Evolutionary conservation across 257 asterid species (phyloP).

Genomic region (Lycium barbarum): DNA sequence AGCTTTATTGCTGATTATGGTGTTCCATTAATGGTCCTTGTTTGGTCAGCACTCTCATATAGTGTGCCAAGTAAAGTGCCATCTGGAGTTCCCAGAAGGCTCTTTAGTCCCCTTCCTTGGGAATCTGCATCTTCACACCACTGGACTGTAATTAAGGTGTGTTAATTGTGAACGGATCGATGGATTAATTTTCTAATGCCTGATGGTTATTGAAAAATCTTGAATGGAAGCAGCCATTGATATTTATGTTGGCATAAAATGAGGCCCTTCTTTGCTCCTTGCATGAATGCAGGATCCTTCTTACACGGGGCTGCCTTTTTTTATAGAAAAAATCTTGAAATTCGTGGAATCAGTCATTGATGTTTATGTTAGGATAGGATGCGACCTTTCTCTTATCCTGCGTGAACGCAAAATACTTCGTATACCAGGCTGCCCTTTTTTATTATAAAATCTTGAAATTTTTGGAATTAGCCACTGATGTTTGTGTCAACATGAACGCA

Average conservation of each 20-base stretch:
- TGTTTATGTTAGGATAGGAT: too few species aligned
- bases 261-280: too few species aligned
- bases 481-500: background rate
- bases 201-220: background rate
- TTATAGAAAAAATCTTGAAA: background rate
- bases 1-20: conserved; percentile 67
- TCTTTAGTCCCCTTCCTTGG: conserved; percentile 56
- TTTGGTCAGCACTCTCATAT: conserved; percentile 53
- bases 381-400: too few species aligned
- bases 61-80: conserved; percentile 44
- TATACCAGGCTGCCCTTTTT: background rate
- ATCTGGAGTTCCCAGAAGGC: conserved; percentile 54
- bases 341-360: too few species aligned
- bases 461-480: background rate
- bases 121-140: conserved; percentile 51
- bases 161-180: background rate
- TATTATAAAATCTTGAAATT: background rate
- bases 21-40: conserved; percentile 56
- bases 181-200: too few species aligned
- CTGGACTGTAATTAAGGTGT: conserved; percentile 63
- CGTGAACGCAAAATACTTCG: too few species aligned
- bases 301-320: too few species aligned
- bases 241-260: too few species aligned
- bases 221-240: background rate
- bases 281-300: too few species aligned